Evolutionary conservation across 805 yeast genomes (phyloP), one percentile per base, ranked within the genome.

Genomic region (Hanseniaspora opuntiae): DNA sequence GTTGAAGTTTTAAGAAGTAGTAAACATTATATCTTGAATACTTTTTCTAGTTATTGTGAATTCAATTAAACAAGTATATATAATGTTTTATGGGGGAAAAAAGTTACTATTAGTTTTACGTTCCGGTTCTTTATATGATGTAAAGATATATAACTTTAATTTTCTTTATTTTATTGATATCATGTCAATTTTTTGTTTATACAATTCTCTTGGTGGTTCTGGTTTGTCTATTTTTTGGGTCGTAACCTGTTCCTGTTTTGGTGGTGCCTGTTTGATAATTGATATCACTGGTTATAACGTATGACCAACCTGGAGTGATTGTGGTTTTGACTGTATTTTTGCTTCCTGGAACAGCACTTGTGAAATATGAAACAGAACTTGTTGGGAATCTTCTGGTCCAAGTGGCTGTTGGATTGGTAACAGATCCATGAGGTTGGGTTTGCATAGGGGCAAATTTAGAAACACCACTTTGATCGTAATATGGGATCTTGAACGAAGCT

Each of bases 401-500:
- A 12, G 45, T 5, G 1, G 44, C 54, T 6, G 79, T 65, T 8
- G 81, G 72, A 40, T 71, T 76, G 0, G 95, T 83, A 42, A 86
- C 77, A 9, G 68, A 70, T 1, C 84, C 62, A 3, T 84, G 85
- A 7, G 97, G 97, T 66, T 86, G 95, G 45, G 71, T 63, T 68
- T 89, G 97, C 95, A 86, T 86, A 48, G 96, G 96, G 1, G 97
- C 97, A 66, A 69, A 86, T 59, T 84, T 78, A 8, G 84, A 78
- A 17, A 58, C 63, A 17, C 95, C 95, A 0, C 86, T 82, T 69
- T 89, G 97, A 58, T 61, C 58, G 4, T 82, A 74, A 67, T 88
- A 90, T 1, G 95, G 76, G 5, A 87, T 71, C 3, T 79, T 61
- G 63, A 82, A 82, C 8, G 87, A 80, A 10, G 66, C 69, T 0